Percentiles rank a stretch among this genome's conserved stretches.
phyloP scores from a whole-genome alignment of 1,284 basidiomycete species.

The Schizophyllum commune region DNA sequence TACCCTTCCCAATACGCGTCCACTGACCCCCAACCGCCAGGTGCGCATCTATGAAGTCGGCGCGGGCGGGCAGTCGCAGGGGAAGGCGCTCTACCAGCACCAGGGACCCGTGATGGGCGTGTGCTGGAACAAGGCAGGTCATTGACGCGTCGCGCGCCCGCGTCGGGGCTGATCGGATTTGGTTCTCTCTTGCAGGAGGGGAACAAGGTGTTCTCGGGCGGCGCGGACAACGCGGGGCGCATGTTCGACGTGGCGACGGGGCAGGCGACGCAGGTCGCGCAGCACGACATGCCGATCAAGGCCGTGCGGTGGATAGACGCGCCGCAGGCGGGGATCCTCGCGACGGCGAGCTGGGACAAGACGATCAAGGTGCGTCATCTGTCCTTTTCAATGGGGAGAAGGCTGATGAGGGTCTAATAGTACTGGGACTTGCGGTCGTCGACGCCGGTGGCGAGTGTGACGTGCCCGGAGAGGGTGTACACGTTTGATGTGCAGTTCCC shows the following conservation, averaged over 20 bases:
- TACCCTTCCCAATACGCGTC: not conserved
- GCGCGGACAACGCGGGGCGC: conserved; percentile 77
- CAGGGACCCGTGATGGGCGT: conserved; percentile 78
- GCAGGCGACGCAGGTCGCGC: conserved; percentile 67
- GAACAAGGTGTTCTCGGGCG: conserved; percentile 77
- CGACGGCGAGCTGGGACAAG: conserved; percentile 91
- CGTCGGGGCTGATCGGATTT: not conserved
- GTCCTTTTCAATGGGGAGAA: not conserved
- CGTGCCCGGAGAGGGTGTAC: conserved; percentile 87
- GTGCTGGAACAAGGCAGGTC: conserved; percentile 69
- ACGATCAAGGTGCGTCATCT: conserved; percentile 61
- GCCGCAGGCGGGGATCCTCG: conserved; percentile 61
- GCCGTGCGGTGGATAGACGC: conserved; percentile 71
- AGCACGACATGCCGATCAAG: conserved; percentile 79
- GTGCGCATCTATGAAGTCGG: conserved; percentile 60
- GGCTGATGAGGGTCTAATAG: conserved; percentile 28
- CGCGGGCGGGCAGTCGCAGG: conserved; percentile 51
- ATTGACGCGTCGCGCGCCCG: not conserved
- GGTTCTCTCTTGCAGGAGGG: conserved; percentile 47
- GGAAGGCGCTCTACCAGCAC: conserved; percentile 80
- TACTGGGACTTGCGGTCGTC: conserved; percentile 86
- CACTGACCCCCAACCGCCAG: conserved; percentile 18
- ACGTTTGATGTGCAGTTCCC: conserved; percentile 80
- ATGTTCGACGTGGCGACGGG: conserved; percentile 79
- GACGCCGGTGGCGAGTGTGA: conserved; percentile 68